These are phyloP conservation scores for Colletotrichum sp. DNA, from an alignment of 2,329 filamentous ascomycete genomes.

Conservation along the genomic window DNA sequence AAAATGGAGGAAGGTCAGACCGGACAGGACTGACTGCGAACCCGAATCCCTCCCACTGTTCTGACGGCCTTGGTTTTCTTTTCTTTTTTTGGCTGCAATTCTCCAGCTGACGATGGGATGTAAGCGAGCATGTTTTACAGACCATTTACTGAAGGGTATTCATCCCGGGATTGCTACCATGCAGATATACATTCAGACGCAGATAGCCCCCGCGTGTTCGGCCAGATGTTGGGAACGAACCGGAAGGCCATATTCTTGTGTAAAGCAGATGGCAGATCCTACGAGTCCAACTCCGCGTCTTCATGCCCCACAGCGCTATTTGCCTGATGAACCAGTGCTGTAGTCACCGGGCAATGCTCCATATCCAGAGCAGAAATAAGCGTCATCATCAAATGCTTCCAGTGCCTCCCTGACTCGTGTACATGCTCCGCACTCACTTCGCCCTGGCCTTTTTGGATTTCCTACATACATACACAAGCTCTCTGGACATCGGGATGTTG, in stretches of 20 bases:
- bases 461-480: conserved; percentile 43
- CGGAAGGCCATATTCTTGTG: not conserved
- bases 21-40: not conserved
- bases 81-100: not conserved
- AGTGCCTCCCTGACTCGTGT: conserved; percentile 29
- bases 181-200: not conserved
- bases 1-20: not conserved
- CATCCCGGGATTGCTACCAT: not conserved
- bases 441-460: conserved; percentile 32
- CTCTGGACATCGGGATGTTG: conserved; percentile 30
- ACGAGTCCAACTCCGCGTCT: not conserved
- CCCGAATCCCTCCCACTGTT: not conserved
- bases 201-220: not conserved
- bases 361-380: not conserved
- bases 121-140: not conserved
- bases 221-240: not conserved
- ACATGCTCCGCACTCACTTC: conserved; percentile 36
- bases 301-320: not conserved
- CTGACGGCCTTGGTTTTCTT: not conserved
- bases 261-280: not conserved
- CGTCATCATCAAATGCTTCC: conserved; percentile 30
- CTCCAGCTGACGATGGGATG: not conserved
- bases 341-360: not conserved
- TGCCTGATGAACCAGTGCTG: not conserved
- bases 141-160: not conserved